Percentiles rank a stretch among this genome's conserved stretches.
These are phyloP conservation scores for Cydonia oblonga DNA, from an alignment of 331 rosid genomes.

Conservation along the genomic window DNA sequence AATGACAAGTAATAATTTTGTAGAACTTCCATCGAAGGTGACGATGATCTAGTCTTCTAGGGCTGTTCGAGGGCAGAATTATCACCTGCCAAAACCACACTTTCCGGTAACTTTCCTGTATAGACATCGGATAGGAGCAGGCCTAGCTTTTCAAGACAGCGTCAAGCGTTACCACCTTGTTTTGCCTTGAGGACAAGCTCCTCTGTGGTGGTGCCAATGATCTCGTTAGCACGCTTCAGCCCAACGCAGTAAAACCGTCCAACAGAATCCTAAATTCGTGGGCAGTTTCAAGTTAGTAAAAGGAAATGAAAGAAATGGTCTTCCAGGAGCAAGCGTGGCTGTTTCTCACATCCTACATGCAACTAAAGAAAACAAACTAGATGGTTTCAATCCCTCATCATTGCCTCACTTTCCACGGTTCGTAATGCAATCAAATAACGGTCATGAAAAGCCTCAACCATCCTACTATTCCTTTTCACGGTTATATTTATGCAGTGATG, in stretches of 20 bases:
- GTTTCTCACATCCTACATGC: not conserved
- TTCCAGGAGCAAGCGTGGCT: not conserved
- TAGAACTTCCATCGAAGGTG: not conserved
- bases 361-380: too few relatives aligned
- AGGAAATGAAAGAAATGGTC: too few relatives aligned
- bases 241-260: conserved; percentile 73
- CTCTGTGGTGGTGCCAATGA: conserved; percentile 77
- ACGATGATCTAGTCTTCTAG: not conserved
- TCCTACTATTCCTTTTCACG: too few relatives aligned
- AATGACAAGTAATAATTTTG: not conserved
- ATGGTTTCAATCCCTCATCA: too few relatives aligned
- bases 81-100: not conserved
- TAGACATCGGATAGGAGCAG: not conserved
- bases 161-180: conserved; percentile 30
- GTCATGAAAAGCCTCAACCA: not conserved
- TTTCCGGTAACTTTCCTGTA: not conserved
- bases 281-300: not conserved
- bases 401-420: not conserved
- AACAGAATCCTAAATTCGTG: conserved; percentile 44
- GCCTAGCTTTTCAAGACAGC: conserved; percentile 10
- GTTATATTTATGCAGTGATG: not conserved
- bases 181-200: conserved; percentile 60
- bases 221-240: conserved; percentile 65
- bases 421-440: not conserved
- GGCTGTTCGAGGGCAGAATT: not conserved